Evolutionary conservation across 805 yeast species (phyloP), one percentile per base, ranked within the genome.

Genomic region (Saccharomycopsis babjevae): DNA sequence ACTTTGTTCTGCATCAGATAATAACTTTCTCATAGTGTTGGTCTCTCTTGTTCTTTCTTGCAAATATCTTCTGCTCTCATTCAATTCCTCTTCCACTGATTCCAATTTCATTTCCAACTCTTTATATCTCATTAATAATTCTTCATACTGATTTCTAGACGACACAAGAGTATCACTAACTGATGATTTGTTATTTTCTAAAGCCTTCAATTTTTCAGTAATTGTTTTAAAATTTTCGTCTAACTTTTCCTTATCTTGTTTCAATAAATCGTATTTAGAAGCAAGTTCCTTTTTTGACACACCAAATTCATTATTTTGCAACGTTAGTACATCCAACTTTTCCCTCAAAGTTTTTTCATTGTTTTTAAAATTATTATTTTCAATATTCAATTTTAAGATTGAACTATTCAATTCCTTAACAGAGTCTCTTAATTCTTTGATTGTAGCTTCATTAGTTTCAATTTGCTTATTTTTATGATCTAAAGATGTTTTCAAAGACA

Each of bases 31-130:
- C 72, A 91, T 81, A 0, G 89, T 83, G 1, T 84, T 76, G 0
- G 89, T 79, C 72, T 93, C 98, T 57, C 92, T 77, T 0, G 88
- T 83, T 63, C 96, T 81, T 68, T 91, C 97, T 68, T 86, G 94
- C 1, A 92, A 72, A 71, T 85, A 76, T 38, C 82, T 79, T 60
- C 89, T 80, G 4, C 88, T 76, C 61, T 92, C 97, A 11, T 80
- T 75, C n/a, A 93, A 73, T 68, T 92, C 97, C 61, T 90, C 96
- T 66, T 88, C 91, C 34, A 92, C 70, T 1, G 83, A 80, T 61
- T 88, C 91, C 25, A 82, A 76, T 64, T 82, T 79, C 59, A 77
- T 77, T 52, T 77, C 79, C 1, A 84, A 75, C 66, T 94, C 98
- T 63, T 81, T 80, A 46, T 84, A 73, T 59, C 88, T 82, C 79